Evolutionary conservation across 192 early-diverging fungal genomes (phyloP).

Genomic region (Thamnidium elegans): DNA sequence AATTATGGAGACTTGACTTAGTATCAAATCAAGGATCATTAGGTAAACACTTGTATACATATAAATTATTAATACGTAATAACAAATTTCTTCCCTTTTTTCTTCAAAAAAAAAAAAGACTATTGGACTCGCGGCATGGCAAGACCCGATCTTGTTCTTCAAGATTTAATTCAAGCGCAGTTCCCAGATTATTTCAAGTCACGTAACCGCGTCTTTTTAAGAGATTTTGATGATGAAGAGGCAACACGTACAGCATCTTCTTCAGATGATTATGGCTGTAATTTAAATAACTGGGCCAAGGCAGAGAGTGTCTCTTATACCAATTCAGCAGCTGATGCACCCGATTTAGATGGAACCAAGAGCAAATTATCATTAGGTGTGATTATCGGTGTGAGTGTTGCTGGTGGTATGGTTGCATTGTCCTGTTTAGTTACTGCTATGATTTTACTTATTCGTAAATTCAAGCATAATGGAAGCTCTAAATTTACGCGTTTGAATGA

Average conservation of each 20-base stretch:
- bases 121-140: constrained; percentile 36
- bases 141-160: constrained; percentile 44
- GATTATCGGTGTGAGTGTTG: constrained; percentile 42
- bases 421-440: constrained; percentile 36
- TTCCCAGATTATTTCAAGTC: constrained; percentile 27
- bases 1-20: constrained; percentile 30
- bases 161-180: constrained; percentile 42
- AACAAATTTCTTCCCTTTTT: not conserved
- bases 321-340: constrained; percentile 15
- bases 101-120: constrained; percentile 22
- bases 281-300: not conserved
- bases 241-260: not conserved
- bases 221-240: constrained; percentile 14
- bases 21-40: constrained; percentile 10
- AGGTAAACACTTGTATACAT: constrained; percentile 12
- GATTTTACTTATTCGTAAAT: constrained; percentile 25
- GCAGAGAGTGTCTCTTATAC: constrained; percentile 1
- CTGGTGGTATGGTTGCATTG: constrained; percentile 35
- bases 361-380: constrained; percentile 9
- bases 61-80: not conserved
- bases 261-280: constrained; percentile 20
- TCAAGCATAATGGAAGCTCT: constrained; percentile 8
- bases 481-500: constrained; percentile 14
- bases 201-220: constrained; percentile 32
- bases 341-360: not conserved